phyloP scores from a whole-genome alignment of 129 eudicot genomes.

The Glebionis coronaria region DNA sequence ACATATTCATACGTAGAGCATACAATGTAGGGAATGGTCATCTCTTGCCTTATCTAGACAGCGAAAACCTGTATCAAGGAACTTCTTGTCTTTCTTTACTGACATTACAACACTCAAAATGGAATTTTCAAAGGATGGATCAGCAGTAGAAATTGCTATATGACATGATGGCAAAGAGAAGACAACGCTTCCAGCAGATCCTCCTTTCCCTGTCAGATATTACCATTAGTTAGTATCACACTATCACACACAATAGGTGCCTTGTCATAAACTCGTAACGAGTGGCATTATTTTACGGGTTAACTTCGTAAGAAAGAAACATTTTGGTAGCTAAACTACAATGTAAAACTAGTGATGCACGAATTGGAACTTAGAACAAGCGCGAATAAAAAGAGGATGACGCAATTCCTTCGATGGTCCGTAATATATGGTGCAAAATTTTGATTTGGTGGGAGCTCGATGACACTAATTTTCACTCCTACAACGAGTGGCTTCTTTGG shows the following conservation, averaged over 20 bases:
- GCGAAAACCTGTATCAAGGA: conserved; percentile 80
- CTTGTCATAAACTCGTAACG: not conserved
- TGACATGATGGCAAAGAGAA: conserved; percentile 77
- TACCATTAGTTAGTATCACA: conserved; percentile 10
- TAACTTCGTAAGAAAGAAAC: too few species aligned
- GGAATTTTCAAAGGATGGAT: conserved; percentile 56
- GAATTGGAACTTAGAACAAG: too few species aligned
- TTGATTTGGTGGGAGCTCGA: too few species aligned
- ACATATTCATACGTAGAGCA: not conserved
- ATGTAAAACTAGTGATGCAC: too few species aligned
- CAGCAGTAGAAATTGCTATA: conserved; percentile 57
- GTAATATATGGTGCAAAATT: too few species aligned
- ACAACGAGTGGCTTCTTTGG: too few species aligned
- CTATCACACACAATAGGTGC: not conserved
- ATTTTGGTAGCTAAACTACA: too few species aligned
- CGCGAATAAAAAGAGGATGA: too few species aligned
- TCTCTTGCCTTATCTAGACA: conserved; percentile 78
- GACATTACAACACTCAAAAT: conserved; percentile 60
- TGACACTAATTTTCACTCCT: too few species aligned
- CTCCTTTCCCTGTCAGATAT: conserved; percentile 80
- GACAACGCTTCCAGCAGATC: conserved; percentile 65
- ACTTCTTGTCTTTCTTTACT: conserved; percentile 72
- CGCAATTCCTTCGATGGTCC: too few species aligned
- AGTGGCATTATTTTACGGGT: not conserved
- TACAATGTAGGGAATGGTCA: not conserved